phyloP scores from a whole-genome alignment of 257 asterid species.

The Orobanche coerulescens region DNA sequence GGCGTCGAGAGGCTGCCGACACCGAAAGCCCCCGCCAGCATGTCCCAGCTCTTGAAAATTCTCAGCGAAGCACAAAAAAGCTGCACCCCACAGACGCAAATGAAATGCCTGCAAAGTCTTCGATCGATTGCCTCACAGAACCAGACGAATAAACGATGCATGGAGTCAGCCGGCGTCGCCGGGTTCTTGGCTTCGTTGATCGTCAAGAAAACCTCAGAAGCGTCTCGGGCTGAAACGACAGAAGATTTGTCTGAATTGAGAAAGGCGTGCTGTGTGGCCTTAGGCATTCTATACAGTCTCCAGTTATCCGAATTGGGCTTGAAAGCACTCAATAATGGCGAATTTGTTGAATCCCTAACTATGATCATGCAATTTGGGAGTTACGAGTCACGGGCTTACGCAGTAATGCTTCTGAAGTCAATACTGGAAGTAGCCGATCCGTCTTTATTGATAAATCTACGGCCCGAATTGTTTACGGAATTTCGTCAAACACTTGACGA shows the following conservation, averaged over 20 bases:
- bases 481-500: slow-evolving; percentile 36
- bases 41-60: slow-evolving; percentile 38
- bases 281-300: slow-evolving; percentile 42
- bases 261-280: slow-evolving; percentile 42
- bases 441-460: slow-evolving; percentile 16
- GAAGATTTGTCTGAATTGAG: slow-evolving; percentile 22
- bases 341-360: slow-evolving; percentile 38
- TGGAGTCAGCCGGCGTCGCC: slow-evolving; percentile 43
- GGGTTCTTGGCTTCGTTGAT: slow-evolving; percentile 44
- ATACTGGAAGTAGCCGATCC: slow-evolving; percentile 41
- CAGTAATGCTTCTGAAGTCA: slow-evolving; percentile 40
- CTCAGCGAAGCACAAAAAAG: slow-evolving; percentile 27
- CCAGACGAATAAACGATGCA: slow-evolving; percentile 42
- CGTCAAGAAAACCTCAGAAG: slow-evolving; percentile 15
- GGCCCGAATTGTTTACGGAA: slow-evolving; percentile 35
- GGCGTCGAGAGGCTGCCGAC: slow-evolving; percentile 61
- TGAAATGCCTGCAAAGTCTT: slow-evolving; percentile 30
- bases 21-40: slow-evolving; percentile 46
- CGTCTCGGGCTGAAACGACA: background rate
- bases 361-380: slow-evolving; percentile 44
- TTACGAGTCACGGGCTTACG: slow-evolving; percentile 56
- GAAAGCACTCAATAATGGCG: slow-evolving; percentile 25
- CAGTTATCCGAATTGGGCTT: slow-evolving; percentile 48
- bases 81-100: slow-evolving; percentile 27
- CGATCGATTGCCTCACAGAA: slow-evolving; percentile 42